Evolutionary conservation across 2,329 filamentous ascomycete genomes (phyloP).

Genomic region (Pyricularia pennisetigena): DNA sequence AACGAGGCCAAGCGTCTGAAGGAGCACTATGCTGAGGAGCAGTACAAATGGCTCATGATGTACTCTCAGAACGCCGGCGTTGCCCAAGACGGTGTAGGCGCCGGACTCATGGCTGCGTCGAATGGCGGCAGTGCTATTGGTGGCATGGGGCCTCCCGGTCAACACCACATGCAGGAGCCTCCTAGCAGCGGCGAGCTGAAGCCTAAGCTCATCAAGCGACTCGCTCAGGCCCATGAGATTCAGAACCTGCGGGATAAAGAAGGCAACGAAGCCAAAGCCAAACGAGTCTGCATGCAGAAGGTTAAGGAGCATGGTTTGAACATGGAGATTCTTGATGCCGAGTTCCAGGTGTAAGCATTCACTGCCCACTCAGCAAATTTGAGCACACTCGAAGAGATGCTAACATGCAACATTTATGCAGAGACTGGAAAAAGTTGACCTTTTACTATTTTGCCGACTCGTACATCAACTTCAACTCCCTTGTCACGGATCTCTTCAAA

Average conservation of each 20-base stretch:
- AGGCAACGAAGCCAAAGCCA: conserved; percentile 94
- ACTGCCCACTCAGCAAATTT: not conserved
- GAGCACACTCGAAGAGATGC: conserved; percentile 5
- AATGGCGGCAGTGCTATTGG: conserved; percentile 62
- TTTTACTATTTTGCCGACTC: conserved; percentile 98
- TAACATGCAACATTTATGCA: conserved; percentile 26
- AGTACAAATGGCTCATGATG: conserved; percentile 99
- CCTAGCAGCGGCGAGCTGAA: conserved; percentile 64
- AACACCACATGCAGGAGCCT: conserved; percentile 64
- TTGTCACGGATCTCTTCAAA: conserved; percentile 96
- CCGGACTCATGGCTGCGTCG: conserved; percentile 53
- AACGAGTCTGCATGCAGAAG: conserved; percentile 93
- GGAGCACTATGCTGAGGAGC: conserved; percentile 85
- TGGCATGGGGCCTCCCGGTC: conserved; percentile 66
- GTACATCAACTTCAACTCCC: conserved; percentile 98
- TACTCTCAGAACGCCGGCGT: conserved; percentile 73
- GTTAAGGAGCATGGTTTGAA: conserved; percentile 88
- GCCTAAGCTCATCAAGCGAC: conserved; percentile 91
- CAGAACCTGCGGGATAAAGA: conserved; percentile 87
- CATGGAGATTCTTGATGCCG: conserved; percentile 94
- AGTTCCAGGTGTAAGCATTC: conserved; percentile 88
- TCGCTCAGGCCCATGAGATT: conserved; percentile 87
- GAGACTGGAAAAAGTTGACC: conserved; percentile 97
- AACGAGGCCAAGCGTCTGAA: conserved; percentile 81
- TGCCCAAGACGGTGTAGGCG: conserved; percentile 48